Percentiles rank a stretch among this genome's conserved stretches.
phyloP scores from a whole-genome alignment of 2,329 filamentous ascomycete genomes.

The Sporothrix sp. region DNA sequence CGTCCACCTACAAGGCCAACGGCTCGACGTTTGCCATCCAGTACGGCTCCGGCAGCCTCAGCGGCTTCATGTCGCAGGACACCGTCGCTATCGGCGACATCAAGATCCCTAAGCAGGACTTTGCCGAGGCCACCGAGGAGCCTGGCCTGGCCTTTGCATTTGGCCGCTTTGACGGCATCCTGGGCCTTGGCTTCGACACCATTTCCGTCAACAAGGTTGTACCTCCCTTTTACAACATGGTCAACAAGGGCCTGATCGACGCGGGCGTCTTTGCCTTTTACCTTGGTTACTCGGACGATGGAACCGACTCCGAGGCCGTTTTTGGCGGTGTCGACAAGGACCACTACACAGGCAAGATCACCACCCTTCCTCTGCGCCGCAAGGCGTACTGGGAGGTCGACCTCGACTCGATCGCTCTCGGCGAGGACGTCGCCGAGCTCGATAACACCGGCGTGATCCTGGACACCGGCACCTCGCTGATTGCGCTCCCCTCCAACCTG shows the following conservation, averaged over 20 bases:
- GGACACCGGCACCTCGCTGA: slow-evolving; percentile 96
- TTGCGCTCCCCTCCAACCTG: slow-evolving; percentile 81
- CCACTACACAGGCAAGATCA: slow-evolving; percentile 77
- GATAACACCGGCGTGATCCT: slow-evolving; percentile 94
- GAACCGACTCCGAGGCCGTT: slow-evolving; percentile 70
- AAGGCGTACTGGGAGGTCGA: slow-evolving; percentile 99
- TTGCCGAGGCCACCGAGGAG: slow-evolving; percentile 92
- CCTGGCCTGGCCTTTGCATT: slow-evolving; percentile 97
- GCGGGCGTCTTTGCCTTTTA: slow-evolving; percentile 96
- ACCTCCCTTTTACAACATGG: slow-evolving; percentile 93
- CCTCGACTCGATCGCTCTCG: slow-evolving; percentile 82
- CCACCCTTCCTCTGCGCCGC: slow-evolving; percentile 86
- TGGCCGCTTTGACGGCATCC: slow-evolving; percentile 91
- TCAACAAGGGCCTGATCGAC: slow-evolving; percentile 81
- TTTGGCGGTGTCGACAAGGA: slow-evolving; percentile 82
- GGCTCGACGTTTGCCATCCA: slow-evolving; percentile 85
- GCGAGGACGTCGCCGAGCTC: slow-evolving; percentile 74
- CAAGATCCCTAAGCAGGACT: slow-evolving; percentile 79
- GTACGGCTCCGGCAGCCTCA: slow-evolving; percentile 91
- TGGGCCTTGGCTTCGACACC: slow-evolving; percentile 87
- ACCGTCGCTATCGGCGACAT: slow-evolving; percentile 79
- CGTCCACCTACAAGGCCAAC: slow-evolving; percentile 88
- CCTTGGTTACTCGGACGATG: slow-evolving; percentile 63
- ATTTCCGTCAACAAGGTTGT: slow-evolving; percentile 96
- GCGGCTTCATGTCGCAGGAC: slow-evolving; percentile 89